Base-by-base conservation (phyloP, 495 filamentous ascomycete genomes). In the Clavariopsis aquatica region DNA sequence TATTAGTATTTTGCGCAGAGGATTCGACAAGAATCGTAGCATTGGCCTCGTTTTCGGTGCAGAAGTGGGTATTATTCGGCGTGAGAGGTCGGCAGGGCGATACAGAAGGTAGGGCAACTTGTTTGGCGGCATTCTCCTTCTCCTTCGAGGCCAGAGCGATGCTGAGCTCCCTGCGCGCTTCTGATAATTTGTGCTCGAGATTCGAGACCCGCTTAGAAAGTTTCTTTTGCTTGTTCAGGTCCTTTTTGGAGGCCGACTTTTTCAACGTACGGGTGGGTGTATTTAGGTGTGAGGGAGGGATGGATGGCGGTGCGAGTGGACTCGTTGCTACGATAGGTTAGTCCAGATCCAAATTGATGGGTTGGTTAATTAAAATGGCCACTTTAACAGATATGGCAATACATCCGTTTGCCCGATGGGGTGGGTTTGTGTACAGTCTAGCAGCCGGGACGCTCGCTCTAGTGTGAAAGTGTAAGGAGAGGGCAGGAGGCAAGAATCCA, bases 181-280 rank as follows among this genome's bases (percentile, higher is more conserved):
- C 73, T 13, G 83, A 74, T 2, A 89, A 77, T 72, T 89, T 87
- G 26, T 77, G 72, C 66, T 90, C 86, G 1, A 89, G 78, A 69
- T 89, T 81, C 70, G 85, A 88, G 52, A 89, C 85, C 41, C 81
- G 79, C 76, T 87, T 86, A 55, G 81, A 75, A 27, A 90, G 76
- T 69, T 84, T 88, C 36, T 81, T 78, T 63, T 87, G 84, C 64
- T 82, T 83, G 24, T 80, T 77, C 6, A 89, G 71, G 57, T 90
- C 85, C 71, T 82, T 85, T 62, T 81, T 83, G 0, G 84, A 87
- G 20, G 81, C 77, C 47, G 83, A 79, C 45, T 78, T 80, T 13
- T 78, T 79, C 20, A 85, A 66, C 5, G 38, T 43, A n/a, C 38
- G 38, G 22, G 67, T 61, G 8, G 66, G 64, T 6, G 57, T 58